Conservation (phyloP, 805 yeast species). For the Kodamaea neixiangensis region DNA sequence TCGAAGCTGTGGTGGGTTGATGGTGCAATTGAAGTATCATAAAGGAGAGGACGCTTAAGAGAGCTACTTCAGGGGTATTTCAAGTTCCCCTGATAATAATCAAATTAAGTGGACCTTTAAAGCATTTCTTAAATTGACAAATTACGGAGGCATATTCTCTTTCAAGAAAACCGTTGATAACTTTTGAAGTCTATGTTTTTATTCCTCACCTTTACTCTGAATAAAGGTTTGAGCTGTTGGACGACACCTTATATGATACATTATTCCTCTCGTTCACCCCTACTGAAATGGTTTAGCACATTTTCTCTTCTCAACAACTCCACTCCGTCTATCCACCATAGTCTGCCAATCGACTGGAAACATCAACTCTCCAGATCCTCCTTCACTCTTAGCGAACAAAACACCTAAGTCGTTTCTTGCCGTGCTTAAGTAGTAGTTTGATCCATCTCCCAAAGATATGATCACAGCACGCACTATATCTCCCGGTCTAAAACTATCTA, state of each 20-base stretch:
- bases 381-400: constrained; percentile 76
- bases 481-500: constrained; percentile 84
- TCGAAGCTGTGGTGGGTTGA: no score
- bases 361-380: constrained; percentile 72
- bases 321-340: constrained; percentile 79
- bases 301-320: constrained; percentile 75
- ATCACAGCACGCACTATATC: constrained; percentile 86
- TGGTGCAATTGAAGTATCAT: no score
- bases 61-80: no score
- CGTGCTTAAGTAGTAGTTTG: constrained; percentile 84
- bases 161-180: no score
- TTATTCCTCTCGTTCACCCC: background rate
- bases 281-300: constrained; percentile 80
- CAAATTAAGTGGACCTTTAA: no score
- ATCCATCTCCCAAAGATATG: constrained; percentile 90
- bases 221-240: no score
- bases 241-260: background rate
- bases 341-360: constrained; percentile 95
- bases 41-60: no score
- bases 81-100: no score
- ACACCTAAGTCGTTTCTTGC: constrained; percentile 93
- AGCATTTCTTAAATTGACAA: no score
- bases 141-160: no score
- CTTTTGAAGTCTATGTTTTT: no score
- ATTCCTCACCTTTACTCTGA: no score